Conservation (phyloP, 257 asterid species). For the Dorcoceras hygrometricum region DNA sequence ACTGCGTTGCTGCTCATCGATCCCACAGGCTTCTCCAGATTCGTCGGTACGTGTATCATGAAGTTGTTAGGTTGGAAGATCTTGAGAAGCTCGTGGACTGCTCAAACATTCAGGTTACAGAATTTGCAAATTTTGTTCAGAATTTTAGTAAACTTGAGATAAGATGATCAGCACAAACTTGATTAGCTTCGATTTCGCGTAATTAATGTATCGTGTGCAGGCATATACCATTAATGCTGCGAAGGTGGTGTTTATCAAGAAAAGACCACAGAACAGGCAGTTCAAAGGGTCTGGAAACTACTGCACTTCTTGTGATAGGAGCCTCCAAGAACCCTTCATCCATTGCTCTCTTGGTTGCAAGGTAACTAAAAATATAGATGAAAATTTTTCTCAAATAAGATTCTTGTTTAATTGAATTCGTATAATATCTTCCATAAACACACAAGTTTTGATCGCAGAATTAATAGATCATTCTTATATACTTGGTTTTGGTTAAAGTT, state of each 20-base stretch:
- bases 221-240: constrained; percentile 90
- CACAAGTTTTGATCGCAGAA: background rate
- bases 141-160: background rate
- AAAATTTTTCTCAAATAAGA: too few species aligned
- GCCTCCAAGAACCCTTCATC: constrained; percentile 85
- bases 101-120: constrained; percentile 73
- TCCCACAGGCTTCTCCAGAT: constrained; percentile 83
- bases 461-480: background rate
- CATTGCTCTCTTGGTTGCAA: constrained; percentile 97
- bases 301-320: constrained; percentile 89
- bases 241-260: constrained; percentile 82
- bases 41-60: constrained; percentile 91
- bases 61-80: constrained; percentile 88
- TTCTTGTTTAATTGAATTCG: background rate
- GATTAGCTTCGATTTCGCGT: background rate
- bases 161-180: background rate
- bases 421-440: background rate
- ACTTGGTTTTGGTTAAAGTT: background rate
- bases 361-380: constrained; percentile 36
- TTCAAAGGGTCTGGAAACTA: constrained; percentile 91
- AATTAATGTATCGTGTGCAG: constrained; percentile 32
- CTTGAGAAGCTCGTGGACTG: constrained; percentile 86
- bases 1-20: constrained; percentile 78
- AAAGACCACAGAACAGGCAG: constrained; percentile 90
- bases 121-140: background rate